Conservation (phyloP, 257 asterid species). For the Scutellaria barbata region DNA sequence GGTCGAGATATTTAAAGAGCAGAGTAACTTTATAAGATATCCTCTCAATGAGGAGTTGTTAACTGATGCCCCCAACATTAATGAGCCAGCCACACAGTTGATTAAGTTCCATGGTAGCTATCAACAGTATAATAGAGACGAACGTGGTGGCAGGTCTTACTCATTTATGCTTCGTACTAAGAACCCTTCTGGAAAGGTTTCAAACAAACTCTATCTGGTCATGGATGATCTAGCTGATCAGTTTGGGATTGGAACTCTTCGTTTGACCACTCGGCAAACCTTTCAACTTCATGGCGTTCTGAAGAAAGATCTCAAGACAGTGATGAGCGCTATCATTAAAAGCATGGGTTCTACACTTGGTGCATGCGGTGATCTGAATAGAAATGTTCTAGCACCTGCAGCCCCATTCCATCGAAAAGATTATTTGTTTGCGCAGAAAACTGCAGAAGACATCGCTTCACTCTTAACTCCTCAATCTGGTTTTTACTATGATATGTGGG, state of each 20-base stretch:
- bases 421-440: constrained; percentile 89
- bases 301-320: constrained; percentile 90
- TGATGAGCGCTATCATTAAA: constrained; percentile 83
- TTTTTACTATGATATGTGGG: constrained; percentile 98
- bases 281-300: constrained; percentile 96
- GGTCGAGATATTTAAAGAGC: constrained; percentile 92
- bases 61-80: constrained; percentile 77
- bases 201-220: constrained; percentile 78
- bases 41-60: constrained; percentile 91
- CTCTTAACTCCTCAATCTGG: constrained; percentile 97
- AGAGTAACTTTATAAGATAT: constrained; percentile 87
- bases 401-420: constrained; percentile 73
- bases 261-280: constrained; percentile 95
- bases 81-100: constrained; percentile 86
- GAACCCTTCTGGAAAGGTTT: constrained; percentile 96
- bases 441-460: constrained; percentile 93
- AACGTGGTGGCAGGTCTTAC: constrained; percentile 81
- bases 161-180: constrained; percentile 96
- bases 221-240: constrained; percentile 98
- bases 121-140: constrained; percentile 92
- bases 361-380: constrained; percentile 96
- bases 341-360: constrained; percentile 97
- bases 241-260: constrained; percentile 92
- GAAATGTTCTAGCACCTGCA: constrained; percentile 97
- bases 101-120: constrained; percentile 99